phyloP scores from a whole-genome alignment of 2,329 filamentous ascomycete species.

The Colletotrichum sp. region DNA sequence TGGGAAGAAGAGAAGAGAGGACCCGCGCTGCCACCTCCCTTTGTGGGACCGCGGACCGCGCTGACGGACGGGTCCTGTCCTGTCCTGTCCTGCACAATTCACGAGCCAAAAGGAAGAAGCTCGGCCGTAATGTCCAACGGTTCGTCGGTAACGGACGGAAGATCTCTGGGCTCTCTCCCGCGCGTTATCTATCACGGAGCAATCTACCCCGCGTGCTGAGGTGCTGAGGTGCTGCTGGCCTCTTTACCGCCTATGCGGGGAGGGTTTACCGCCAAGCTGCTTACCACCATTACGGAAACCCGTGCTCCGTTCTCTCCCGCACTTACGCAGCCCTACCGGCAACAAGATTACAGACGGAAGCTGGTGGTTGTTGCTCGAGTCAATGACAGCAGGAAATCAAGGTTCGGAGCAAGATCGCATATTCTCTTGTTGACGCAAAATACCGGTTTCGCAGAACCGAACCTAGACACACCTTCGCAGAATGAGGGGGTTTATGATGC shows the following conservation, averaged over 20 bases:
- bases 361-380: not conserved
- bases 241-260: not conserved
- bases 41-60: not conserved
- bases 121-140: not conserved
- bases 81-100: constrained; percentile 1
- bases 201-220: not conserved
- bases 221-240: not conserved
- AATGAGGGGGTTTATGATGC: not conserved
- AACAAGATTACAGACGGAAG: not conserved
- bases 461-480: not conserved
- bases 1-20: not conserved
- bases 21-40: constrained; percentile 6
- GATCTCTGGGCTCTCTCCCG: not conserved
- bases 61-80: not conserved
- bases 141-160: not conserved
- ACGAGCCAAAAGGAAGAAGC: not conserved
- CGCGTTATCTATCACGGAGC: not conserved
- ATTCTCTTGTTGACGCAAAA: not conserved
- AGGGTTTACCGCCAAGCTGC: not conserved
- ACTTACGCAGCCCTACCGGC: not conserved
- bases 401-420: not conserved
- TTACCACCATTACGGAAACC: not conserved
- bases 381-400: not conserved
- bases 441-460: not conserved
- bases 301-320: not conserved